Evolutionary conservation across 441 rosid species (phyloP).

Genomic region (Gossypium schwendimanii): DNA sequence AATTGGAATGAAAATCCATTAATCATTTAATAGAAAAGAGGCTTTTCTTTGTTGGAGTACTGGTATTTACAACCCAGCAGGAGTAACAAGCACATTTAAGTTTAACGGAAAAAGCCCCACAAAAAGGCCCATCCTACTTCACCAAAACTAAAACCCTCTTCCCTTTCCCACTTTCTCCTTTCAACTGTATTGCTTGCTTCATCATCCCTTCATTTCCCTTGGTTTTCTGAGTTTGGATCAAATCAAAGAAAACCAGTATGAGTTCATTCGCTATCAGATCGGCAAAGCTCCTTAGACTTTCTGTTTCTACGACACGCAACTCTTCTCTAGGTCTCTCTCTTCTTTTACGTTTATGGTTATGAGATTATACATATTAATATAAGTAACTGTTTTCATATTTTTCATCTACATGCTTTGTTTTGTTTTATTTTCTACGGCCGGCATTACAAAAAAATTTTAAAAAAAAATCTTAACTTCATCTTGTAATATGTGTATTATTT

Average conservation of each 20-base stretch:
- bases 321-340: slow-evolving; percentile 33
- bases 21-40: too few relatives aligned
- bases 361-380: neutral
- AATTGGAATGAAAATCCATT: neutral
- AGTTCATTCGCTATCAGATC: slow-evolving; percentile 33
- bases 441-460: neutral
- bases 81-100: neutral
- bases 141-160: slow-evolving; percentile 6
- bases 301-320: slow-evolving; percentile 15
- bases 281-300: slow-evolving; percentile 28
- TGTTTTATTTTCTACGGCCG: neutral
- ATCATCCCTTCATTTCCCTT: neutral
- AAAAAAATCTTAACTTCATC: neutral
- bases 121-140: neutral
- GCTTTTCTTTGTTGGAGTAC: neutral
- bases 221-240: neutral
- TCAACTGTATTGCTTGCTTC: neutral
- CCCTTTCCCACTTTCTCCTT: neutral
- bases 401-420: neutral
- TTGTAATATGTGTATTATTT: neutral
- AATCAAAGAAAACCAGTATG: slow-evolving; percentile 19
- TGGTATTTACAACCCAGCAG: neutral
- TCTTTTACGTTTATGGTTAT: neutral
- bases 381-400: neutral
- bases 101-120: neutral